These are phyloP conservation scores for Setaria viridis DNA, from an alignment of 202 grass and related monocot species.

Conservation along the genomic window DNA sequence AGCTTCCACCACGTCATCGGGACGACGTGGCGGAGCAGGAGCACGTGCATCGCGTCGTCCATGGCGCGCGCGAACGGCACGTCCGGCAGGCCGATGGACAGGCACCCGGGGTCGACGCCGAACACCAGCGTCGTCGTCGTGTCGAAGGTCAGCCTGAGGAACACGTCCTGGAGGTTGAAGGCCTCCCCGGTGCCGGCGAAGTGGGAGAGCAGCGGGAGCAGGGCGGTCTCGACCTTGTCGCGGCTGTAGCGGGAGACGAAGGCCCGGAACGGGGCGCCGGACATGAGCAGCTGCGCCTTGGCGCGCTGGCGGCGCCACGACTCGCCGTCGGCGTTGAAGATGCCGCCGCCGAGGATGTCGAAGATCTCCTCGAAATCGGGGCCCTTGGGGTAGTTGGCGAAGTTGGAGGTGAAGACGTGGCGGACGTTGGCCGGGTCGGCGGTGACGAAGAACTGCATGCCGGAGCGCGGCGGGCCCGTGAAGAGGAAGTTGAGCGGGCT, in stretches of 20 bases:
- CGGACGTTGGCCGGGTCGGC: slow-evolving; percentile 70
- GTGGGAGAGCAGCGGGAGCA: slow-evolving; percentile 60
- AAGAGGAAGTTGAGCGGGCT: slow-evolving; percentile 56
- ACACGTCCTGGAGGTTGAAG: slow-evolving; percentile 78
- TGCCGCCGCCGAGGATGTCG: slow-evolving; percentile 74
- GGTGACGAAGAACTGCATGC: slow-evolving; percentile 62
- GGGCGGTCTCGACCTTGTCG: slow-evolving; percentile 51
- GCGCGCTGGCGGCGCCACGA: slow-evolving; percentile 63
- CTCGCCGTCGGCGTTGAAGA: slow-evolving; percentile 71
- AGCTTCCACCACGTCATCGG: slow-evolving; percentile 69
- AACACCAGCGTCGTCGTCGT: slow-evolving; percentile 69
- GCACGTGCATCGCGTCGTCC: slow-evolving; percentile 72
- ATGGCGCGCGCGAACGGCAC: slow-evolving; percentile 69
- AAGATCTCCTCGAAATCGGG: slow-evolving; percentile 72
- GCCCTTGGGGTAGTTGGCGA: slow-evolving; percentile 86
- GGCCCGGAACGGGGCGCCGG: slow-evolving; percentile 46
- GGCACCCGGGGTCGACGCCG: slow-evolving; percentile 71
- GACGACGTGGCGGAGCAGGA: slow-evolving; percentile 63
- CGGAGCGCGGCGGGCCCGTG: slow-evolving; percentile 49
- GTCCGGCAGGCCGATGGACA: slow-evolving; percentile 41
- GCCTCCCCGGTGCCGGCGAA: slow-evolving; percentile 31
- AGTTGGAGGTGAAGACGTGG: slow-evolving; percentile 78
- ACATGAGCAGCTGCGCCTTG: slow-evolving; percentile 68
- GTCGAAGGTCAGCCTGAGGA: slow-evolving; percentile 76
- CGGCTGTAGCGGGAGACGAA: slow-evolving; percentile 53